A percentile compares a stretch with the other conserved stretches of the same genome.
Conservation (phyloP, 148 eudicot species). For the Linanthus parryae region DNA sequence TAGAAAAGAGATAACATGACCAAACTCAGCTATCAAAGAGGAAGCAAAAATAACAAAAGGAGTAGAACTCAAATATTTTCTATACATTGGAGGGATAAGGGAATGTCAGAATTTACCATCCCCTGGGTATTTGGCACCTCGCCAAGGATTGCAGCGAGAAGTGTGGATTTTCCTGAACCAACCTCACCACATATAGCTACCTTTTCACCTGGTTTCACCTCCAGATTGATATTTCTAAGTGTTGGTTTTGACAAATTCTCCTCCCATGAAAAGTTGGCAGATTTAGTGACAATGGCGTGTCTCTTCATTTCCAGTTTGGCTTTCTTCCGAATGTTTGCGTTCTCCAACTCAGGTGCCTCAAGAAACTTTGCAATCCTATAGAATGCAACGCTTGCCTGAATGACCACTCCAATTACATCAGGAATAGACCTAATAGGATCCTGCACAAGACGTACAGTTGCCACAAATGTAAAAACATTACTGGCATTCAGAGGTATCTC, state of each 20-base stretch:
- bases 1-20: background rate
- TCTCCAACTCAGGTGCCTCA: constrained; percentile 79
- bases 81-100: too few relatives aligned
- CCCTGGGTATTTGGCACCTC: constrained; percentile 75
- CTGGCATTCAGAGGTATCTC: constrained; percentile 61
- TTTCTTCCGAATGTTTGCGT: constrained; percentile 32
- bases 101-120: constrained; percentile 61
- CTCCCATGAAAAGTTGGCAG: constrained; percentile 77
- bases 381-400: constrained; percentile 91
- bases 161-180: constrained; percentile 89
- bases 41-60: too few relatives aligned
- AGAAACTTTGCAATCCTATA: constrained; percentile 61
- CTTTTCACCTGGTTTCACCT: constrained; percentile 54
- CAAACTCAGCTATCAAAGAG: background rate
- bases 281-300: constrained; percentile 33
- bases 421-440: constrained; percentile 82
- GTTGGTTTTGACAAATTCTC: constrained; percentile 42
- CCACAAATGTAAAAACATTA: constrained; percentile 88
- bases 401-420: constrained; percentile 72
- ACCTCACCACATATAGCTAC: constrained; percentile 91
- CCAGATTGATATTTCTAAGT: constrained; percentile 51
- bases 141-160: constrained; percentile 78
- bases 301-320: constrained; percentile 9
- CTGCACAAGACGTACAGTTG: constrained; percentile 81
- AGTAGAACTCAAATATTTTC: too few relatives aligned